phyloP scores from a whole-genome alignment of 495 filamentous ascomycete species.

The Penicillium odoratum region DNA sequence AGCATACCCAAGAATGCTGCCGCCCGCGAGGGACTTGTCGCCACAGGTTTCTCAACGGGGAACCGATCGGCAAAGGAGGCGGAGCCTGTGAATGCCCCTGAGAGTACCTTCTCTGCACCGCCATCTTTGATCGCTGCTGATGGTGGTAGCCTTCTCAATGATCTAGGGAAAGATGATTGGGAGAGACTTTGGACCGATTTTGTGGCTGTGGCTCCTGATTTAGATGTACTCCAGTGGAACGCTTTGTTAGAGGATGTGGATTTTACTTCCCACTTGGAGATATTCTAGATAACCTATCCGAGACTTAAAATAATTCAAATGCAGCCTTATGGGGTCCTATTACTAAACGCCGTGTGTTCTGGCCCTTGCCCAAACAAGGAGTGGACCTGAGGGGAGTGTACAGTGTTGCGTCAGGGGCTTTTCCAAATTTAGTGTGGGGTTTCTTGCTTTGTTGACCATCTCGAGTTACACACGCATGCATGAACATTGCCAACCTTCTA shows the following conservation, averaged over 20 bases:
- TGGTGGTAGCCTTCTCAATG: slow-evolving; percentile 10
- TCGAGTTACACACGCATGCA: neutral
- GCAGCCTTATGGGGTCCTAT: neutral
- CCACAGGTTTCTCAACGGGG: neutral
- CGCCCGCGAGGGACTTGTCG: neutral
- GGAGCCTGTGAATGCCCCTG: neutral
- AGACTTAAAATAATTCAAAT: neutral
- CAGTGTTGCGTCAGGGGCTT: slow-evolving; percentile 6
- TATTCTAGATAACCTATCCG: neutral
- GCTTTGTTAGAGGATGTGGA: slow-evolving; percentile 25
- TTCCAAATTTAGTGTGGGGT: neutral
- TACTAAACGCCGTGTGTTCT: neutral
- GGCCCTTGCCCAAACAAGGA: neutral
- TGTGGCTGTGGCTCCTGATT: slow-evolving; percentile 25
- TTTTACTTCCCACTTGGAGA: slow-evolving; percentile 15
- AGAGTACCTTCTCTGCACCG: neutral
- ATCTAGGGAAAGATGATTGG: slow-evolving; percentile 23
- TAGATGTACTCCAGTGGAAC: slow-evolving; percentile 31
- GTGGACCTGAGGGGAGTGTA: neutral
- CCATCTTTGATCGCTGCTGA: slow-evolving; percentile 1
- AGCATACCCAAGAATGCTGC: neutral
- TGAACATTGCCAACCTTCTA: neutral
- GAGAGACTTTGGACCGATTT: slow-evolving; percentile 29
- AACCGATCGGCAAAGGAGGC: neutral
- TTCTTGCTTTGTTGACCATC: slow-evolving; percentile 8